Conservation (phyloP, 768 basidiomycete species). For the Holtermanniella nyarrowii region DNA sequence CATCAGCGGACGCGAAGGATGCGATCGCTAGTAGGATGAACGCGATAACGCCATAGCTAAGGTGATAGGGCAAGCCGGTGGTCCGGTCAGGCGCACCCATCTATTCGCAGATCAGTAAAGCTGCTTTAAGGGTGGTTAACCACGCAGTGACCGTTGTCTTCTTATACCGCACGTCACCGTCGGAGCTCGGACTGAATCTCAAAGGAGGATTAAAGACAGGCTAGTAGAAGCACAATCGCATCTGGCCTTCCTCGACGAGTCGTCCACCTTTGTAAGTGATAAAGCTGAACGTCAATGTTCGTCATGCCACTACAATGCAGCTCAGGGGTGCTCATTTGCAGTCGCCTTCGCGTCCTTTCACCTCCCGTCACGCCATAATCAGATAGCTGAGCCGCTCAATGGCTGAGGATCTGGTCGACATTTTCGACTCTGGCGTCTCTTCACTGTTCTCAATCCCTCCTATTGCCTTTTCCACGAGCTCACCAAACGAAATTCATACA, state of each 20-base stretch:
- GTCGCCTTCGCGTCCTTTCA: no score
- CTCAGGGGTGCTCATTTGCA: neutral
- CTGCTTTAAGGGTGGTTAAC: no score
- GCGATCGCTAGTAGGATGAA: conserved; percentile 25
- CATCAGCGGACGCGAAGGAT: conserved; percentile 24
- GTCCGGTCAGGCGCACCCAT: conserved; percentile 28
- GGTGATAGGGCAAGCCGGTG: conserved; percentile 26
- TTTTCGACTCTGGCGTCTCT: conserved; percentile 28
- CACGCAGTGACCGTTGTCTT: no score
- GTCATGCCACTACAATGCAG: no score
- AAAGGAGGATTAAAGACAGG: neutral
- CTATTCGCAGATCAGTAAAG: no score
- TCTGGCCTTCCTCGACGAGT: neutral
- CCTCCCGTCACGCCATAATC: neutral
- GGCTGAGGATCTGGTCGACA: conserved; percentile 21
- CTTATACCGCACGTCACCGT: neutral
- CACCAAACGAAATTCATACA: conserved; percentile 6
- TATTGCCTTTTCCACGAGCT: conserved; percentile 22
- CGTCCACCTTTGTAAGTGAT: neutral
- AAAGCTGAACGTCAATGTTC: no score
- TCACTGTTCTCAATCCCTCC: conserved; percentile 26
- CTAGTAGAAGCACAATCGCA: neutral
- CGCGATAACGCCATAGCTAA: conserved; percentile 25
- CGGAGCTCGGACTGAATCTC: neutral
- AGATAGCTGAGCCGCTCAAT: neutral